phyloP scores from a whole-genome alignment of 2,329 filamentous ascomycete genomes.

The Diaporthe eres region DNA sequence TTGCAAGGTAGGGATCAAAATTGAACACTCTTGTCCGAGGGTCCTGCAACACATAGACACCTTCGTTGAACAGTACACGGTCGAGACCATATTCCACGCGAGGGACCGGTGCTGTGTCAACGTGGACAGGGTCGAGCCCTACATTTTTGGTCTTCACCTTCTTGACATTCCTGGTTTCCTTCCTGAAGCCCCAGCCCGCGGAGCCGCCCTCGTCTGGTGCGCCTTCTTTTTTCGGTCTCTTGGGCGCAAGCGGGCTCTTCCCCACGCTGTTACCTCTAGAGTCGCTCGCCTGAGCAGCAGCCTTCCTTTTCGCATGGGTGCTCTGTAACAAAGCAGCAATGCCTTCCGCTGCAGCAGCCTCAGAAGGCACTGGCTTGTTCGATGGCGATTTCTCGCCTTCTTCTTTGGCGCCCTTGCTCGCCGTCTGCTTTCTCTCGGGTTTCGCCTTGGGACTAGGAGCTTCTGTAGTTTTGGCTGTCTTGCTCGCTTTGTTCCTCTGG shows the following conservation, averaged over 20 bases:
- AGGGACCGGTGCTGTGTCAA: constrained; percentile 61
- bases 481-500: constrained; percentile 32
- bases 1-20: constrained; percentile 93
- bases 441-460: constrained; percentile 15
- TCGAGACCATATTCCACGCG: constrained; percentile 82
- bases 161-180: constrained; percentile 41
- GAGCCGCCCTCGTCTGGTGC: neutral
- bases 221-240: neutral
- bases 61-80: constrained; percentile 93
- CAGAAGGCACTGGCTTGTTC: neutral
- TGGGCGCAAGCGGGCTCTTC: neutral
- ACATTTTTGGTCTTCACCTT: constrained; percentile 48
- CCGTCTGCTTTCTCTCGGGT: constrained; percentile 15
- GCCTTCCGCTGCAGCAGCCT: constrained; percentile 25
- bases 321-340: constrained; percentile 10
- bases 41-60: constrained; percentile 93
- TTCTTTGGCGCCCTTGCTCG: neutral
- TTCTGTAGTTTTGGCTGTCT: constrained; percentile 5
- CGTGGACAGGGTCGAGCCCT: constrained; percentile 25
- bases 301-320: neutral
- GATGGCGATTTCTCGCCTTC: neutral
- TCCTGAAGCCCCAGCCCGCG: neutral
- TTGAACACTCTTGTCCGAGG: constrained; percentile 91
- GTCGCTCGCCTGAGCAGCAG: neutral
- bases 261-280: neutral